Conservation (phyloP, 2,329 filamentous ascomycete species). For the Coleophoma crateriformis region DNA sequence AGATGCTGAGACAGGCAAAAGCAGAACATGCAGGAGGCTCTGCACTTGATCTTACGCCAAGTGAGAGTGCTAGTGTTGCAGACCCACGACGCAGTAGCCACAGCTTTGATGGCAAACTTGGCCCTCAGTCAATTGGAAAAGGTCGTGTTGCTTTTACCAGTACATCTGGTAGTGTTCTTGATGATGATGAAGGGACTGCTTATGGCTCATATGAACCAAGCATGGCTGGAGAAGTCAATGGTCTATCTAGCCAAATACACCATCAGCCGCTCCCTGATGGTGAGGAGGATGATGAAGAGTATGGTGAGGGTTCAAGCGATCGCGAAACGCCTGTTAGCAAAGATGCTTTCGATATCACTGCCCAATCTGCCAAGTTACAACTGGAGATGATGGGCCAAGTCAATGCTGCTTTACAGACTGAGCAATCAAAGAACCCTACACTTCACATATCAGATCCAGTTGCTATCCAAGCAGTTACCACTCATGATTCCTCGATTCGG, state of each 20-base stretch:
- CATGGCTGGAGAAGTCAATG: constrained; percentile 32
- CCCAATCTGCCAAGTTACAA: constrained; percentile 89
- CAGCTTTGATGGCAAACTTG: not conserved
- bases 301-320: constrained; percentile 74
- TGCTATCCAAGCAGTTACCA: constrained; percentile 70
- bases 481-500: constrained; percentile 84
- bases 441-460: constrained; percentile 71
- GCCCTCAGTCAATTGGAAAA: not conserved
- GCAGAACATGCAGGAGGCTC: constrained; percentile 59
- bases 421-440: constrained; percentile 64
- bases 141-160: constrained; percentile 22
- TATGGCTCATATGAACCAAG: constrained; percentile 53
- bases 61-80: constrained; percentile 15
- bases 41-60: constrained; percentile 10
- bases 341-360: constrained; percentile 94
- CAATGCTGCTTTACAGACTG: constrained; percentile 70
- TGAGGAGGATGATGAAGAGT: constrained; percentile 65
- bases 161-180: constrained; percentile 34
- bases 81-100: constrained; percentile 38
- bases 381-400: constrained; percentile 86
- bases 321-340: constrained; percentile 74
- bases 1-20: constrained; percentile 73
- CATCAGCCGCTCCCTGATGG: constrained; percentile 26
- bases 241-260: constrained; percentile 16
- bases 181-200: constrained; percentile 44